Percentiles rank a stretch among this genome's conserved stretches.
phyloP scores from a whole-genome alignment of 805 yeast species.

The Gaillardinia entomophila region DNA sequence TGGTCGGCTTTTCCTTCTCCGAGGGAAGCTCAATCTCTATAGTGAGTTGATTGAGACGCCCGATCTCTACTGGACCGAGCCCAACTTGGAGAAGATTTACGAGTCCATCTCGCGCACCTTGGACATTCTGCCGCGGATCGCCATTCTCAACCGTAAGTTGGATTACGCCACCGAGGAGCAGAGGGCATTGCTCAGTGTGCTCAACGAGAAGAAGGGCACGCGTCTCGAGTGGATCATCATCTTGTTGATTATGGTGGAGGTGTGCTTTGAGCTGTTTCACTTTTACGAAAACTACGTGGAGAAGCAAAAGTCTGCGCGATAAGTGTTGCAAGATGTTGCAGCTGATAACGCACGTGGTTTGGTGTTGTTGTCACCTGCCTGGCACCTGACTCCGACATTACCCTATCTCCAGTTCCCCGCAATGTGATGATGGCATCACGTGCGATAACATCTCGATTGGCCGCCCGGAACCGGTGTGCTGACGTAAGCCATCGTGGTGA shows the following conservation, averaged over 20 bases:
- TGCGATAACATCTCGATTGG: too few relatives aligned
- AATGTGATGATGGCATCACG: too few relatives aligned
- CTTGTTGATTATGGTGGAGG: conserved; percentile 76
- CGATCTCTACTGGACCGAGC: conserved; percentile 90
- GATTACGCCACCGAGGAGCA: conserved; percentile 91
- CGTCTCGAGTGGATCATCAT: conserved; percentile 87
- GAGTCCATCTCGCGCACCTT: conserved; percentile 62
- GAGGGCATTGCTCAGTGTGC: conserved; percentile 64
- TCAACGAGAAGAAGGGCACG: conserved; percentile 71
- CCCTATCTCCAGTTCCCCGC: neutral
- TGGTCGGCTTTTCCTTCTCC: conserved; percentile 65
- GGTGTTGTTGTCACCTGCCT: neutral
- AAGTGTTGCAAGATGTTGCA: neutral
- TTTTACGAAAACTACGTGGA: conserved; percentile 49
- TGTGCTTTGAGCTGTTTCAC: conserved; percentile 72
- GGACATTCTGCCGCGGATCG: conserved; percentile 73
- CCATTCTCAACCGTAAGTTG: conserved; percentile 74
- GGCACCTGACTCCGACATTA: neutral
- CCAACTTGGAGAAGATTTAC: conserved; percentile 73
- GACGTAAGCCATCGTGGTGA: too few relatives aligned
- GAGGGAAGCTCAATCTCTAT: conserved; percentile 81
- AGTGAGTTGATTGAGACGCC: conserved; percentile 90
- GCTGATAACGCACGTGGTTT: neutral
- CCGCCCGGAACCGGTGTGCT: too few relatives aligned
- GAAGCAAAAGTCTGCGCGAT: neutral